Evolutionary conservation across 2,329 filamentous ascomycete genomes (phyloP), one percentile per base, ranked within the genome.

Genomic region (Bipolaris sorokiniana): DNA sequence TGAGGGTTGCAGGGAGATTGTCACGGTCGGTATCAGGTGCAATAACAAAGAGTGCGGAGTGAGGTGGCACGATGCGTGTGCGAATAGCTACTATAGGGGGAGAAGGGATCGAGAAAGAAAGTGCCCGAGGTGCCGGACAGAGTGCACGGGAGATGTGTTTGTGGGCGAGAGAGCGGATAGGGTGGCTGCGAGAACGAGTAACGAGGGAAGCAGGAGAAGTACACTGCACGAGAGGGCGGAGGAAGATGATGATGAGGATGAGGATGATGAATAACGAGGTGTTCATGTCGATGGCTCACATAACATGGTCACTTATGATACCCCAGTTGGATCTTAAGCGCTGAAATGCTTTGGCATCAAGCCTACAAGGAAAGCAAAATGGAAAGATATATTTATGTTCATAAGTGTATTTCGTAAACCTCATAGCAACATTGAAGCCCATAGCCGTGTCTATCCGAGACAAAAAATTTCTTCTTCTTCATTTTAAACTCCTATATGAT

Each of bases 1-100:
- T 74, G 86, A 90, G 70, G 92, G 91, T 0, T 99, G 95, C 77
- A 90, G 87, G 75, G 92, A 97, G 63, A 89, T 98, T 60, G 86
- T 98, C 38, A 99, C 94, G 0, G 80, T 90, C 62, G 84, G 73
- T 1, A 53, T 72, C 3, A 56, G 73, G 37, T 75, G 73, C 41
- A 63, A 66, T 16, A 65, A 73, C 15, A 52, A 58, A 42, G 66
- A 68, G 16, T 75, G 73, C 48, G 67, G 65, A 1, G 64, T 70
- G 34, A 42, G 73, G 18, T 74, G 69, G 66, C 75, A 77, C 58
- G 69, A 76, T 55, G 48, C 53, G 20, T 77, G 75, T 60, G 71
- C 72, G 18, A 70, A 66, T 48, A 63, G 62, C 33, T 76, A 67
- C 52, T 77, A 76, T 51, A 42, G 58, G 1, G 56, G 61, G 1